These are phyloP conservation scores for Cadophora sp. DNA, from an alignment of 2,329 filamentous ascomycete genomes.

Conservation along the genomic window DNA sequence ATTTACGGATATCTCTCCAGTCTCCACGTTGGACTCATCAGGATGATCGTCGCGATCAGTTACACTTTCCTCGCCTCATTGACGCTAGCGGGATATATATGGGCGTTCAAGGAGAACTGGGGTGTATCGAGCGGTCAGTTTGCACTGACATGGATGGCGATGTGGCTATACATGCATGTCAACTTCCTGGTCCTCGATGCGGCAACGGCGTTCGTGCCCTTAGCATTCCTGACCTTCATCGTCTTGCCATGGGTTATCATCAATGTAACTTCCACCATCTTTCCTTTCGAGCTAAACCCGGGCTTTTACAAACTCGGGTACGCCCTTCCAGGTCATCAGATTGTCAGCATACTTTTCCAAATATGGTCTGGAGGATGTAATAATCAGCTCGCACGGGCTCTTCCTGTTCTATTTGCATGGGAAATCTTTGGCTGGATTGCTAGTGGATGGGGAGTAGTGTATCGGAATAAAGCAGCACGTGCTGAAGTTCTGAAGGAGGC, in stretches of 20 bases:
- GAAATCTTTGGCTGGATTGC: slow-evolving; percentile 33
- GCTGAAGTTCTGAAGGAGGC: not conserved
- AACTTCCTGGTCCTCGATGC: slow-evolving; percentile 51
- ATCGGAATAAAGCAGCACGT: slow-evolving; percentile 2
- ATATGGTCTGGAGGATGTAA: slow-evolving; percentile 50
- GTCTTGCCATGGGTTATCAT: not conserved
- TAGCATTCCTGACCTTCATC: slow-evolving; percentile 50
- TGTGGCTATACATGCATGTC: slow-evolving; percentile 64
- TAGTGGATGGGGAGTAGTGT: not conserved
- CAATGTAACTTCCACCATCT: slow-evolving; percentile 57
- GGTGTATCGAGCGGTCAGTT: slow-evolving; percentile 43
- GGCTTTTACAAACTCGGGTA: slow-evolving; percentile 67
- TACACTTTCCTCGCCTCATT: slow-evolving; percentile 34
- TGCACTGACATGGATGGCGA: slow-evolving; percentile 61
- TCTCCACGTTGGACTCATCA: slow-evolving; percentile 34
- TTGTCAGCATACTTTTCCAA: slow-evolving; percentile 42
- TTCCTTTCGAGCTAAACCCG: slow-evolving; percentile 62
- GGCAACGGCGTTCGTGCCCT: slow-evolving; percentile 43
- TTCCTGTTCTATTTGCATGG: slow-evolving; percentile 52
- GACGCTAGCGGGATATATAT: slow-evolving; percentile 48
- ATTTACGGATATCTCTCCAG: slow-evolving; percentile 25
- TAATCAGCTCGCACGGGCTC: slow-evolving; percentile 45
- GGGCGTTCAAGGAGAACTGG: slow-evolving; percentile 52
- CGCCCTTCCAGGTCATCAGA: slow-evolving; percentile 66
- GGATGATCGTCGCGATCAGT: slow-evolving; percentile 43